Base-by-base conservation (phyloP, 1,139 yeast species). In the Groenewaldozyma auringiensis region DNA sequence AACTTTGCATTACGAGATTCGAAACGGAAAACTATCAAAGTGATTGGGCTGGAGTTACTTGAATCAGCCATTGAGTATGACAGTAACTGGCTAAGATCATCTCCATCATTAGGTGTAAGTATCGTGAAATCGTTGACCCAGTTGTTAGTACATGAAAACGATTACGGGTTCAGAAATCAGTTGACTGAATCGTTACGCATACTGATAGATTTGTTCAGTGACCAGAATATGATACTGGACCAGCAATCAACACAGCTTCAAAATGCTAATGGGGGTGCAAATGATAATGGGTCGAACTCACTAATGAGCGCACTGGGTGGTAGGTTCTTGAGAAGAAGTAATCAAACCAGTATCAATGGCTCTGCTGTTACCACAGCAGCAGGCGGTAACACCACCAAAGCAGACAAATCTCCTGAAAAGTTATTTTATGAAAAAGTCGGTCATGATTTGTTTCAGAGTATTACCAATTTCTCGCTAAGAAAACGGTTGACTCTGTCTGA, bases 11-110 rank as follows among this genome's bases (percentile, higher is more conserved):
- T 88, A 44, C 69, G 70, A 31, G 82, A 79, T 54, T 48, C 58
- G 0, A 71, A 71, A n/a, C 64, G 69, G 21, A 66, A 72, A 21
- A 70, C 70, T 21, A 72, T 79, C 13, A 69, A 94, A 49, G 79
- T 81, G 1, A 62, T 86, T 32, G 95, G 95, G 0, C 83, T 94
- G 0, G 97, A 92, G 59, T 68, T 88, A 11, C 75, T 92, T 29
- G 83, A 86, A 9, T 71, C 87, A 1, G 81, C 88, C 6, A 81
- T 89, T 33, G 96, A 89, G 52, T 89, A 85, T 55, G 96, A 88
- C 59, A 82, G 86, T 2, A 66, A 81, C 2, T 35, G 38, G 38
- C 38, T 35, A 6, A 17, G 25, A 18, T 17, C 21, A 13, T 35
- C 38, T 14, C 38, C 38, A 17, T 14, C 25, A 11, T 35, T 20